A percentile compares a stretch with the other conserved stretches of the same genome.
Evolutionary conservation across 2,329 filamentous ascomycete genomes (phyloP).

Genomic region (Botryotinia calthae): DNA sequence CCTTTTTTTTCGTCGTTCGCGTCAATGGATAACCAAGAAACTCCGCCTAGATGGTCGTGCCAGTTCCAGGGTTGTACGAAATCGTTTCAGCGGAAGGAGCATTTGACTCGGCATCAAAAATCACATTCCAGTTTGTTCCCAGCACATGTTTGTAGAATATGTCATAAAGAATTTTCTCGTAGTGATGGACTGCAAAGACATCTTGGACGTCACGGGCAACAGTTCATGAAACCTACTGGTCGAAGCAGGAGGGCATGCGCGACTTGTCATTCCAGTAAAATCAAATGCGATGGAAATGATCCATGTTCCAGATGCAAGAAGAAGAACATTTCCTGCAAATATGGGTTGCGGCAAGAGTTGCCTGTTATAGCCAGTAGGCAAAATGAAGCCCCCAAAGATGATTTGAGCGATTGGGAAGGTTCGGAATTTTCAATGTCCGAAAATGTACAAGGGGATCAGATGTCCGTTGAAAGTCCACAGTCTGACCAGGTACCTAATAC

Average conservation of each 20-base stretch:
- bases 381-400: neutral
- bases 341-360: conserved; percentile 24
- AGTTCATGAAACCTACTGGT: conserved; percentile 28
- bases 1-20: neutral
- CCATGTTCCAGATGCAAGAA: conserved; percentile 44
- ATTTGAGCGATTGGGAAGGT: neutral
- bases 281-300: conserved; percentile 45
- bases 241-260: conserved; percentile 45
- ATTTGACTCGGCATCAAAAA: conserved; percentile 32
- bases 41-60: conserved; percentile 22
- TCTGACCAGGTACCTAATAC: neutral
- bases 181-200: conserved; percentile 36
- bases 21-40: neutral
- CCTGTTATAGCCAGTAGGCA: neutral
- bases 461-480: neutral
- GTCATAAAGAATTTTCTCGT: conserved; percentile 32
- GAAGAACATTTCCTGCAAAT: conserved; percentile 42
- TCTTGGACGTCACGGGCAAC: conserved; percentile 31
- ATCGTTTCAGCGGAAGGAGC: conserved; percentile 33
- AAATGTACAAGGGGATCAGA: neutral
- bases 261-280: conserved; percentile 47
- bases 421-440: neutral
- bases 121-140: conserved; percentile 27
- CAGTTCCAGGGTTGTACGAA: conserved; percentile 29
- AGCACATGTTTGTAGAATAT: conserved; percentile 27